Evolutionary conservation across 1,284 basidiomycete genomes (phyloP), one percentile per base, ranked within the genome.

Genomic region (Chalciporus sp.): DNA sequence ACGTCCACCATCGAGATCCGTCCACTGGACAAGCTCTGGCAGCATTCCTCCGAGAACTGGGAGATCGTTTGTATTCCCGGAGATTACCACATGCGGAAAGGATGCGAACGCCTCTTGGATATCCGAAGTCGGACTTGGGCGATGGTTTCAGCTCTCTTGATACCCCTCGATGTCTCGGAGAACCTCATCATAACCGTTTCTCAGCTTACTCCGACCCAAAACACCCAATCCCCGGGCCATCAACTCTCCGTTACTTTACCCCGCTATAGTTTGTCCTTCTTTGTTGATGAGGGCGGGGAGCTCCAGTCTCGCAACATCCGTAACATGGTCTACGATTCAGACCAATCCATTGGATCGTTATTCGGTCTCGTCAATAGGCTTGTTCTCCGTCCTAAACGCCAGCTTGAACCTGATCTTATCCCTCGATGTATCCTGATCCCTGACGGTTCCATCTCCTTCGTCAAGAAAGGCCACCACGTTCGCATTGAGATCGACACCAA

Each of bases 341-440:
- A 61, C 35, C 69, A 71, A 26, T 65, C 54, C 2, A 35, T 57
- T 1, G 66, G 69, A 2, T 61, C 69, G 6, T 27, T 69, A 41
- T 53, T 70, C 23, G 68, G 68, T 1, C 59, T 82, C 7, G 40
- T 47, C 4, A 76, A 68, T 50, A 70, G 72, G 46, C 71, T 82
- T 0, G 66, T 80, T 4, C 69, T 83, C 19, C 60, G 71, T 2
- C 61, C 66, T 0, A 66, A 62, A 28, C 27, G 54, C 9, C 41
- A 19, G 9, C 14, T 37, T 8, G 46, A 39, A 27, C 28, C 53
- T 3, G 51, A 54, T 27, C 43, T 55, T 26, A 23, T 39, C 2
- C 61, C 64, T 2, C 69, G 71, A 9, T 59, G 59, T 43, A 61
- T 79, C 28, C 61, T 81, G 20, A 67, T 82, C 23, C 79, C 79